These are phyloP conservation scores for Pulveroboletus sp. DNA, from an alignment of 768 basidiomycete species.

Conservation along the genomic window DNA sequence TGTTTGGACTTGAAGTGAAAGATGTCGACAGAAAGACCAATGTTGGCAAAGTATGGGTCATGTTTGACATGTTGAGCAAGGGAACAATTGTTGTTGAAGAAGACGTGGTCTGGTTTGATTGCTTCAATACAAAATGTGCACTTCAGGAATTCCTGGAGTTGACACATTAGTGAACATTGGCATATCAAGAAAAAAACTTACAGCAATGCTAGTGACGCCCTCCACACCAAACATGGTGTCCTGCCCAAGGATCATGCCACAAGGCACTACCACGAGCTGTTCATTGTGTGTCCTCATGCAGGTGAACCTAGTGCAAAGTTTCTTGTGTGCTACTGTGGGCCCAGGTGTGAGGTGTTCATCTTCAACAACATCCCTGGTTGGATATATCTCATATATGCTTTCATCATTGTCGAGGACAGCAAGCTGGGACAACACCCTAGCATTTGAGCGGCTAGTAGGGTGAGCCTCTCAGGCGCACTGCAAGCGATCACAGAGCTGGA, in stretches of 20 bases:
- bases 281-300: neutral
- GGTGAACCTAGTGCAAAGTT: neutral
- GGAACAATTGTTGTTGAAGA: constrained; percentile 10
- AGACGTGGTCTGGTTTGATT: neutral
- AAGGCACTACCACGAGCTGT: neutral
- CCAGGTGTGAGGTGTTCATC: too few species aligned
- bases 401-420: neutral
- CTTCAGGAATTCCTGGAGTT: constrained; percentile 7
- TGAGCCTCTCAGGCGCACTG: neutral
- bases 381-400: neutral
- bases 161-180: too few species aligned
- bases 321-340: neutral
- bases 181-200: neutral
- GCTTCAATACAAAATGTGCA: neutral
- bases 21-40: constrained; percentile 33
- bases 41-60: constrained; percentile 7
- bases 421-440: neutral
- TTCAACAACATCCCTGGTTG: neutral
- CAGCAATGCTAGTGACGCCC: neutral
- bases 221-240: constrained; percentile 6
- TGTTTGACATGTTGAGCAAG: constrained; percentile 1
- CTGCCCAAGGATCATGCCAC: neutral
- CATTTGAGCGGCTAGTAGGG: neutral
- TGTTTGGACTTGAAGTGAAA: constrained; percentile 40
- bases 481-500: constrained; percentile 1